A percentile compares a stretch with the other conserved stretches of the same genome.
Evolutionary conservation across 139 green algal species (phyloP).

Genomic region (Diplosphaera chodatii): DNA sequence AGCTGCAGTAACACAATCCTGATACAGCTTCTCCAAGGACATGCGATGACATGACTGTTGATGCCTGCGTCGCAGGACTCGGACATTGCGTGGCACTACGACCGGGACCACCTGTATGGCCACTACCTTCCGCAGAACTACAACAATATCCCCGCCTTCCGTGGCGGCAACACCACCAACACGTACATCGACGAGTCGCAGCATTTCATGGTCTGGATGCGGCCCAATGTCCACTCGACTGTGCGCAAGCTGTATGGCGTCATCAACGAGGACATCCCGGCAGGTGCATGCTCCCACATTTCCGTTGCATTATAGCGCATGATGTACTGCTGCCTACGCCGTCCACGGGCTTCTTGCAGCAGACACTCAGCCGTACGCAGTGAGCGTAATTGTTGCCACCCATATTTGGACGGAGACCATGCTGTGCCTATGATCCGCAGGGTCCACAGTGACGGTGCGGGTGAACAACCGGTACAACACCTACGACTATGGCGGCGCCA

Average conservation of each 20-base stretch:
- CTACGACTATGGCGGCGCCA: constrained; percentile 56
- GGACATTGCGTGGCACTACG: constrained; percentile 64
- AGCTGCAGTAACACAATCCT: too few relatives aligned
- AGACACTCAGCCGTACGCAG: too few relatives aligned
- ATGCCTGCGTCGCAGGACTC: constrained; percentile 47
- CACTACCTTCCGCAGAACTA: constrained; percentile 54
- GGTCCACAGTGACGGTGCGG: constrained; percentile 25
- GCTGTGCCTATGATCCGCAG: too few relatives aligned
- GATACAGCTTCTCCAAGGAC: too few relatives aligned
- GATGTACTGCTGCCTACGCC: too few relatives aligned
- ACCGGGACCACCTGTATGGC: constrained; percentile 63
- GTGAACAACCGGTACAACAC: constrained; percentile 76
- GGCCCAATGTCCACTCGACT: constrained; percentile 51
- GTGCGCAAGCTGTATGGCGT: constrained; percentile 69
- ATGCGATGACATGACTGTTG: too few relatives aligned
- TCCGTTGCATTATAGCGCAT: too few relatives aligned
- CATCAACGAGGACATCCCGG: constrained; percentile 47
- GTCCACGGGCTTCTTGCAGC: too few relatives aligned
- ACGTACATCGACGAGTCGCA: constrained; percentile 60
- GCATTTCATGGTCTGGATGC: constrained; percentile 96
- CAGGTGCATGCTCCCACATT: constrained; percentile 13
- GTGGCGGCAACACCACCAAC: constrained; percentile 53
- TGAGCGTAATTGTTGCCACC: too few relatives aligned
- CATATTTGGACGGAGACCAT: too few relatives aligned
- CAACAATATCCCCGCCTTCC: constrained; percentile 45